A percentile compares a stretch with the other conserved stretches of the same genome.
These are phyloP conservation scores for Penicillium macrosclerotiorum DNA, from an alignment of 495 filamentous ascomycete species.

Conservation along the genomic window DNA sequence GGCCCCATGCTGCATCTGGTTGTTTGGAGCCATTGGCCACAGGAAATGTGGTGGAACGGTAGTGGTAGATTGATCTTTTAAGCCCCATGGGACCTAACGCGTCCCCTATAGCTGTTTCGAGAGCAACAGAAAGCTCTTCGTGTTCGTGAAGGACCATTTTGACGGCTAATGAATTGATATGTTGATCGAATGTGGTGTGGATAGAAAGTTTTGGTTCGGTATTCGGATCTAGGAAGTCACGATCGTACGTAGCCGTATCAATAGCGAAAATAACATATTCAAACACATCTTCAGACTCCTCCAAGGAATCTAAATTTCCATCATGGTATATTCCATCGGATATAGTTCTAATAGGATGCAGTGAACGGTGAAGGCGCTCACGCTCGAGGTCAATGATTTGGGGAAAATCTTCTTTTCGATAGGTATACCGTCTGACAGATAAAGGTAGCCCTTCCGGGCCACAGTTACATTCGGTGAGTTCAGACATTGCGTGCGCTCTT, in stretches of 20 bases:
- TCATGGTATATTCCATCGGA: too few relatives aligned
- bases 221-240: slow-evolving; percentile 1
- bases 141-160: slow-evolving; percentile 3
- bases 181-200: slow-evolving; percentile 2
- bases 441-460: too few relatives aligned
- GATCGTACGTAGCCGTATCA: slow-evolving; percentile 1
- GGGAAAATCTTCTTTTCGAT: too few relatives aligned
- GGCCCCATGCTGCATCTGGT: slow-evolving; percentile 5
- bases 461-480: too few relatives aligned
- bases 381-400: too few relatives aligned
- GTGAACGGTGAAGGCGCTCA: too few relatives aligned
- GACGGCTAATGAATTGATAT: slow-evolving; percentile 1
- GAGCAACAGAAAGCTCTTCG: not conserved
- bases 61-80: not conserved
- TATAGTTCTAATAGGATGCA: too few relatives aligned
- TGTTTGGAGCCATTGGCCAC: too few relatives aligned
- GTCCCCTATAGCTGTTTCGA: not conserved
- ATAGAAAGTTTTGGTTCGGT: slow-evolving; percentile 3
- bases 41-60: not conserved
- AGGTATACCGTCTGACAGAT: too few relatives aligned
- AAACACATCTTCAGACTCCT: too few relatives aligned
- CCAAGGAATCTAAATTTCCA: too few relatives aligned
- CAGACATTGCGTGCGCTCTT: too few relatives aligned
- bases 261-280: slow-evolving; percentile 7
- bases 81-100: slow-evolving; percentile 3